phyloP scores from a whole-genome alignment of 129 eudicot genomes.

The Artemisia tridentata region DNA sequence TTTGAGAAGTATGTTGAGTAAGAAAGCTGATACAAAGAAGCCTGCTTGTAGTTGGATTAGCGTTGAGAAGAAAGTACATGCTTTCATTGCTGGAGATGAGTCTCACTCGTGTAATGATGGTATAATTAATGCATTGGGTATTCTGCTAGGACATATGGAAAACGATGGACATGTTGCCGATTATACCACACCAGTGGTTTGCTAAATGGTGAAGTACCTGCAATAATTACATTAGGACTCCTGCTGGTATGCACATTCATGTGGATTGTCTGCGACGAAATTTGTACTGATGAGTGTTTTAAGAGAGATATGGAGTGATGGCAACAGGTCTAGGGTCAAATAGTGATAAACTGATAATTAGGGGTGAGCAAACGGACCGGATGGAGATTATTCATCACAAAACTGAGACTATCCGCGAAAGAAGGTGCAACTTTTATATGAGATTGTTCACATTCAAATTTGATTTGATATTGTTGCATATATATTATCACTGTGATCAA shows the following conservation, averaged over 20 bases:
- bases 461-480: neutral
- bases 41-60: constrained; percentile 87
- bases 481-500: neutral
- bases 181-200: constrained; percentile 27
- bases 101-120: constrained; percentile 46
- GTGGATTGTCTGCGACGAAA: constrained; percentile 10
- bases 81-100: constrained; percentile 62
- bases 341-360: no score
- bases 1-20: constrained; percentile 40
- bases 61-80: constrained; percentile 53
- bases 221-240: constrained; percentile 35
- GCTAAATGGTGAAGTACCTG: constrained; percentile 40
- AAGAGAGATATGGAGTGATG: constrained; percentile 17
- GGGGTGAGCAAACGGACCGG: no score
- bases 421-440: neutral
- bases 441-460: neutral
- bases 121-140: constrained; percentile 35
- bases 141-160: constrained; percentile 40
- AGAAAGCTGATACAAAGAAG: constrained; percentile 48
- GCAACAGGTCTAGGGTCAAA: neutral
- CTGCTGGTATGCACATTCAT: constrained; percentile 38
- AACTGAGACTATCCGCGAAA: neutral
- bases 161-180: constrained; percentile 41
- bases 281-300: constrained; percentile 35
- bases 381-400: neutral